Evolutionary conservation across 257 asterid genomes (phyloP), one percentile per base, ranked within the genome.

Genomic region (Plectranthus barbatus): DNA sequence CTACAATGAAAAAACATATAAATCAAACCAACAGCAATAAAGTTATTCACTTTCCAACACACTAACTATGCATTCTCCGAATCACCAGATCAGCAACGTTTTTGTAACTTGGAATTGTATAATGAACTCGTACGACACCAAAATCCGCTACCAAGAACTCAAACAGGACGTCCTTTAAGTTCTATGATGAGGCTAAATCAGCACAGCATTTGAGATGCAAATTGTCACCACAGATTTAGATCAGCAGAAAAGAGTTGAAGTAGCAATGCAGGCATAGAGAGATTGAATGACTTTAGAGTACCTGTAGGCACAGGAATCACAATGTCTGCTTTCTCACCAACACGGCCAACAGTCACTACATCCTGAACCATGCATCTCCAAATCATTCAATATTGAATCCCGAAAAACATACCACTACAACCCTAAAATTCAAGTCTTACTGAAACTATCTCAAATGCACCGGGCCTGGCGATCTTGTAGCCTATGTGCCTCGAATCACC

Each of bases 261-360:
- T n/a, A 26, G 5, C 5, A 26, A 26, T 26, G 31, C 31, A 26
- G 5, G 5, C n/a, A 26, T 26, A 26, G 31, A n/a, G n/a, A n/a
- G n/a, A n/a, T 26, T 26, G 31, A 26, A 26, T 26, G 5, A 9
- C 14, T 14, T 0, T 18, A 6, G 19, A 36, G 20, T 76, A 88
- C 98, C 98, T 75, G 98, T 91, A 26, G 98, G 96, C 31, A 91
- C 90, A 4, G 95, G 77, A 71, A 91, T 76, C 50, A 86, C 96
- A 14, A 86, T 64, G 65, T 86, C 95, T 31, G 87, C 94, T 68
- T 83, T 88, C 51, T 81, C 93, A 57, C 77, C 74, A 64, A 74
- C 77, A 3, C 98, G 86, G 56, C 98, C 98, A 9, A 91, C 69
- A 0, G 80, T 86, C 23, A 91, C 88, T 11, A 60, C 83, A 60